Evolutionary conservation across 129 eudicot species (phyloP).

Genomic region (Lonicera japonica): DNA sequence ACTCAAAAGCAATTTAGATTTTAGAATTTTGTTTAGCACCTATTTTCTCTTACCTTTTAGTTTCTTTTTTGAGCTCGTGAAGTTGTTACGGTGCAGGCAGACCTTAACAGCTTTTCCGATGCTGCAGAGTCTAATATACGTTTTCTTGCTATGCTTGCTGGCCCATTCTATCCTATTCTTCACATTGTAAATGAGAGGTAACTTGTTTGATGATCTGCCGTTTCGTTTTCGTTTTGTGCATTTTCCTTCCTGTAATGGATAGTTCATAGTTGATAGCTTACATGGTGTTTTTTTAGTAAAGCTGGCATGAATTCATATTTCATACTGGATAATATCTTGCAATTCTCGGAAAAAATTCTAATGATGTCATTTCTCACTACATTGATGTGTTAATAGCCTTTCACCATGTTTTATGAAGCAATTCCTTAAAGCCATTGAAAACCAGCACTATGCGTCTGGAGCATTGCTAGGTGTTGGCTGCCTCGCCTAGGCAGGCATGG

Average conservation of each 20-base stretch:
- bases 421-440: too few species aligned
- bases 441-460: too few species aligned
- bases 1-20: background rate
- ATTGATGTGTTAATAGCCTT: too few species aligned
- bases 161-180: conserved; percentile 85
- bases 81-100: conserved; percentile 46
- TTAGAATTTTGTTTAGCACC: background rate
- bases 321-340: too few species aligned
- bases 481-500: too few species aligned
- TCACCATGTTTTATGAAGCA: too few species aligned
- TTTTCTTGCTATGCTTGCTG: conserved; percentile 94
- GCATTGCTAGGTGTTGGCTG: too few species aligned
- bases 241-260: background rate
- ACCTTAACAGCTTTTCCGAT: conserved; percentile 73
- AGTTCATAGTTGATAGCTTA: conserved; percentile 1
- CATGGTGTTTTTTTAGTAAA: background rate
- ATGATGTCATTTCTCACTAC: too few species aligned
- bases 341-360: too few species aligned
- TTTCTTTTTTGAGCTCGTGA: conserved; percentile 1
- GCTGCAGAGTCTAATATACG: conserved; percentile 69
- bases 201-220: conserved; percentile 4
- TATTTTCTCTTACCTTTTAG: background rate
- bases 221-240: background rate
- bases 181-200: conserved; percentile 74
- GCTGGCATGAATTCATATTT: too few species aligned